Base-by-base conservation (phyloP, 768 basidiomycete species). In the Lyophyllum atratum region DNA sequence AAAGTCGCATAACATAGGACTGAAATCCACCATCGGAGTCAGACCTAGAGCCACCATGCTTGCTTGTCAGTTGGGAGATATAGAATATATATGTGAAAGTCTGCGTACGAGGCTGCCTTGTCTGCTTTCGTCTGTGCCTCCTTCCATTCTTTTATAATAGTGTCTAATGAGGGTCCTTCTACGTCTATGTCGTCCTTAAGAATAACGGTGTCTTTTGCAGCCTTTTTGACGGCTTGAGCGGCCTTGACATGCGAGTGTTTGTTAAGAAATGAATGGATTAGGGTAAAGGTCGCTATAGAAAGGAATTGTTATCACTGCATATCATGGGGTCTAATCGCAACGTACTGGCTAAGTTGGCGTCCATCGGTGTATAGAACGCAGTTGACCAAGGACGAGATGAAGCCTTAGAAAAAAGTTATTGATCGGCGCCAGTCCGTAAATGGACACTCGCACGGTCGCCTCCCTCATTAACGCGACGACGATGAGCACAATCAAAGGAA, bases 401-500 rank as follows among this genome's bases (percentile, higher is more conserved):
- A 29, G 51, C 28, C 29, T 51, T 49, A 49, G 51, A 64, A 59
- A 59, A 59, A 52, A 46, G 51, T 53, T 31, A 17, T 24, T 28
- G 54, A 58, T 61, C 52, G 42, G 6, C 6, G 4, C 37, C 33
- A 37, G 10, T 51, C 37, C 17, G 44, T 40, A 52, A 48, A 39
- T 34, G 29, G 50, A 52, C 42, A 44, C n/a, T 52, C 51, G 11
- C 42, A 46, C 55, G 39, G 59, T 64, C 65, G 57, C 64, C 56
- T 12, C 54, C 46, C 54, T 54, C 59, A 43, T 59, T 53, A 49
- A 49, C 54, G 40, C 49, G 37, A 61, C 58, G 40, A 76, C 71
- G 61, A 79, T 79, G 78, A 79, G 71, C 75, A 74, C 87, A 63
- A 87, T 96, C 82, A 96, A 96, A 77, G 91, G 92, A 39, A 81